Conservation (phyloP, 495 filamentous ascomycete species). For the Penicillium waksmanii region DNA sequence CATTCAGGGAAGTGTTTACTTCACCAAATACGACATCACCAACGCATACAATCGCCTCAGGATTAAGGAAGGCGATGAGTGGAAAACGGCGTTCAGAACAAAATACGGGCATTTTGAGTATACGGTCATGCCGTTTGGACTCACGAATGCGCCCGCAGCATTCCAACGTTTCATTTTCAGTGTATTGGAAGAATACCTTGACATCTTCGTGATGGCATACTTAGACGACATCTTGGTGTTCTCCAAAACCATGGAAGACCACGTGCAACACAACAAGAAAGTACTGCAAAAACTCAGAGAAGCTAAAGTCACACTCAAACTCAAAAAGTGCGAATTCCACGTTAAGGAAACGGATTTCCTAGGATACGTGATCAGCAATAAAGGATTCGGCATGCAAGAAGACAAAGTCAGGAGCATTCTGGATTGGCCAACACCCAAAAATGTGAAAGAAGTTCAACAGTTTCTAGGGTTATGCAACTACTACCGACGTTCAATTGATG, state of each 20-base stretch:
- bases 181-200: constrained; percentile 24
- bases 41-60: constrained; percentile 12
- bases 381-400: constrained; percentile 14
- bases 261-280: not conserved
- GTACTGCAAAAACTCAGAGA: not conserved
- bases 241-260: not conserved
- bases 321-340: constrained; percentile 13
- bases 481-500: constrained; percentile 16
- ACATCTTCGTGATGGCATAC: constrained; percentile 33
- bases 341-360: constrained; percentile 13
- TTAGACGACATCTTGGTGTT: constrained; percentile 43
- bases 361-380: constrained; percentile 15
- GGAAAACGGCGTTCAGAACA: constrained; percentile 40
- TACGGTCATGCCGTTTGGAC: constrained; percentile 25
- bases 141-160: constrained; percentile 15
- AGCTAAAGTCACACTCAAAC: not conserved
- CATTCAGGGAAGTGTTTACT: constrained; percentile 22
- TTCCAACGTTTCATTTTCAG: constrained; percentile 41
- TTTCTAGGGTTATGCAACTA: constrained; percentile 21
- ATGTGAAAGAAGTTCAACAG: constrained; percentile 14
- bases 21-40: constrained; percentile 26
- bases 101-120: constrained; percentile 32
- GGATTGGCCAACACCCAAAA: constrained; percentile 10
- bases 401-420: constrained; percentile 18
- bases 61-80: constrained; percentile 25